Conservation (phyloP, 768 basidiomycete genomes). For the Termitomyces eurrhizus region DNA sequence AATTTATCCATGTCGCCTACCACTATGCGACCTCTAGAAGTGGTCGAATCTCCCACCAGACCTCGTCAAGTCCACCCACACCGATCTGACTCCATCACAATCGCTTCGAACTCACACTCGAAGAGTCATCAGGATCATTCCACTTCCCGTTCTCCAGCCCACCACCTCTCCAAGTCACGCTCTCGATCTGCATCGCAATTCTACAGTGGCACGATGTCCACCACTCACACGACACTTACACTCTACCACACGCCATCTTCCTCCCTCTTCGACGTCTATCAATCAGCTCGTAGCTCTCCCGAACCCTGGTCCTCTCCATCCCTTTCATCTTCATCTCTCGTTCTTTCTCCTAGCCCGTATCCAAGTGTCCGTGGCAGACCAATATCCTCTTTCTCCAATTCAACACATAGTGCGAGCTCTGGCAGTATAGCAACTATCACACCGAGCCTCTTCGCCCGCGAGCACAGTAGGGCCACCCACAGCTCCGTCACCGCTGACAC, state of each 20-base stretch:
- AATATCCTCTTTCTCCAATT: constrained; percentile 22
- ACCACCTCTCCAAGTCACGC: constrained; percentile 34
- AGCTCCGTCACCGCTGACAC: constrained; percentile 4
- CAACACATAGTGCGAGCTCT: constrained; percentile 25
- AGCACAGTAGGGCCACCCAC: constrained; percentile 13
- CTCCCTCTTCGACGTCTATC: constrained; percentile 61
- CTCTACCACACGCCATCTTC: constrained; percentile 79
- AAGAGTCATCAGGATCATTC: constrained; percentile 16
- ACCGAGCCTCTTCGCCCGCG: constrained; percentile 50
- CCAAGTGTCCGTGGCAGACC: constrained; percentile 21
- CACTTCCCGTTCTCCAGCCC: constrained; percentile 26
- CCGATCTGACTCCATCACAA: constrained; percentile 23
- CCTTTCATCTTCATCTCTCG: constrained; percentile 6
- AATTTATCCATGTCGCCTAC: constrained; percentile 20
- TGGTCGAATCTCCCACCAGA: constrained; percentile 12
- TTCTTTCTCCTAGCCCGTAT: constrained; percentile 18
- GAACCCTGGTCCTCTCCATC: constrained; percentile 30
- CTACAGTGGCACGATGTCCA: constrained; percentile 50
- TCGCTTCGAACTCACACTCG: constrained; percentile 23
- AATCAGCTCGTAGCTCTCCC: constrained; percentile 61
- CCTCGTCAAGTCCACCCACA: constrained; percentile 1
- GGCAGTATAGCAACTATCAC: constrained; percentile 58
- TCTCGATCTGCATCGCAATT: constrained; percentile 43
- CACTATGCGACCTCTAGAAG: constrained; percentile 17
- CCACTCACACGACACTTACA: constrained; percentile 53